Conservation (phyloP, 2,329 filamentous ascomycete species). For the Trichophyton verrucosum region DNA sequence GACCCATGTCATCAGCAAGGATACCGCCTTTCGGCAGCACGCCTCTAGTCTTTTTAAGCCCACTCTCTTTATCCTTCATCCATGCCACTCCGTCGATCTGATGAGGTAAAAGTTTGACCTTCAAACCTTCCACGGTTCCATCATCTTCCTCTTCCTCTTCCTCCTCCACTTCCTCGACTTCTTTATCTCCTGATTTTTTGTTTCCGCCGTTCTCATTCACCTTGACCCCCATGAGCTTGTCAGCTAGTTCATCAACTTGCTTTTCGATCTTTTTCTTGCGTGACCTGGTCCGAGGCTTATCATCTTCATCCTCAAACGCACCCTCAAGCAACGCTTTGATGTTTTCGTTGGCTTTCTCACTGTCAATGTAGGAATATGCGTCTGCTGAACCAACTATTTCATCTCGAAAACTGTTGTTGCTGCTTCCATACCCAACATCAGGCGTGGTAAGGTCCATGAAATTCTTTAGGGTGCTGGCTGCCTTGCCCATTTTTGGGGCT, state of each 20-base stretch:
- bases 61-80: conserved; percentile 89
- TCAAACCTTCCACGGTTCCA: conserved; percentile 63
- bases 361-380: conserved; percentile 39
- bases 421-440: conserved; percentile 36
- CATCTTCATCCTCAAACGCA: conserved; percentile 40
- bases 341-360: conserved; percentile 39
- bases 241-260: conserved; percentile 32
- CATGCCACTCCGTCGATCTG: conserved; percentile 88
- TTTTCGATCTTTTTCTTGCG: conserved; percentile 29
- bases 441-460: conserved; percentile 40
- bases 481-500: conserved; percentile 29
- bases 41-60: conserved; percentile 65
- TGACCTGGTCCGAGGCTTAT: conserved; percentile 27
- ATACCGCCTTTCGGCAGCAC: conserved; percentile 82
- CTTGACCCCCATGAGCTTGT: conserved; percentile 31
- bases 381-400: conserved; percentile 44
- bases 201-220: conserved; percentile 43
- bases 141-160: conserved; percentile 46
- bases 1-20: conserved; percentile 86
- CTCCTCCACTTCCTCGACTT: conserved; percentile 39
- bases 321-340: conserved; percentile 41
- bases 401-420: conserved; percentile 36
- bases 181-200: conserved; percentile 36
- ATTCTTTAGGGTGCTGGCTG: conserved; percentile 31
- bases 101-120: conserved; percentile 79